phyloP scores from a whole-genome alignment of 2,329 filamentous ascomycete species.

The Daldinia sp. region DNA sequence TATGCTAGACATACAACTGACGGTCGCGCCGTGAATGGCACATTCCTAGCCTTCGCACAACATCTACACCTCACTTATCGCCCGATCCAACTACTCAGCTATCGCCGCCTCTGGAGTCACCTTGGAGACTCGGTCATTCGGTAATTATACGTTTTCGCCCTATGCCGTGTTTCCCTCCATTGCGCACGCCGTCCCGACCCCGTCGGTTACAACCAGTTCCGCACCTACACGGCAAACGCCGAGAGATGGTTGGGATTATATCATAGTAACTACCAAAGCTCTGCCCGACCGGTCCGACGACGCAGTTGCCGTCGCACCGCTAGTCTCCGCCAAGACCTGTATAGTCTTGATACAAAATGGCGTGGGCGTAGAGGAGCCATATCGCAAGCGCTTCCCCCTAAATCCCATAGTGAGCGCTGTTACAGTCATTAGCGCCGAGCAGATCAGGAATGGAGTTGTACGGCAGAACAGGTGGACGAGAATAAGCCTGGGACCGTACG shows the following conservation, averaged over 20 bases:
- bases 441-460: slow-evolving; percentile 71
- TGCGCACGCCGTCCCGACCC: slow-evolving; percentile 61
- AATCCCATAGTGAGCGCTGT: slow-evolving; percentile 75
- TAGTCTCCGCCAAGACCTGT: slow-evolving; percentile 66
- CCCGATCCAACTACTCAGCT: slow-evolving; percentile 77
- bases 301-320: slow-evolving; percentile 69
- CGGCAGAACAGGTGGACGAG: slow-evolving; percentile 80
- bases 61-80: slow-evolving; percentile 75
- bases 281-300: slow-evolving; percentile 74
- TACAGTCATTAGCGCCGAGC: slow-evolving; percentile 76
- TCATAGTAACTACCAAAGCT: slow-evolving; percentile 78
- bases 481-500: slow-evolving; percentile 76
- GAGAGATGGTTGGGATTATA: slow-evolving; percentile 67
- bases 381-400: slow-evolving; percentile 69
- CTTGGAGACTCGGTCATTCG: slow-evolving; percentile 74
- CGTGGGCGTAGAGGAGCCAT: slow-evolving; percentile 76
- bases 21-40: slow-evolving; percentile 11
- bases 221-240: slow-evolving; percentile 25
- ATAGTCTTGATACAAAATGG: slow-evolving; percentile 79
- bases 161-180: slow-evolving; percentile 72
- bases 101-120: slow-evolving; percentile 72
- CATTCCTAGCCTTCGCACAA: slow-evolving; percentile 60
- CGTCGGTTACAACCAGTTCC: slow-evolving; percentile 28
- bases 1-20: slow-evolving; percentile 18
- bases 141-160: slow-evolving; percentile 73